Base-by-base conservation (phyloP, 1,284 basidiomycete species). In the Heterobasidion parviporum region DNA sequence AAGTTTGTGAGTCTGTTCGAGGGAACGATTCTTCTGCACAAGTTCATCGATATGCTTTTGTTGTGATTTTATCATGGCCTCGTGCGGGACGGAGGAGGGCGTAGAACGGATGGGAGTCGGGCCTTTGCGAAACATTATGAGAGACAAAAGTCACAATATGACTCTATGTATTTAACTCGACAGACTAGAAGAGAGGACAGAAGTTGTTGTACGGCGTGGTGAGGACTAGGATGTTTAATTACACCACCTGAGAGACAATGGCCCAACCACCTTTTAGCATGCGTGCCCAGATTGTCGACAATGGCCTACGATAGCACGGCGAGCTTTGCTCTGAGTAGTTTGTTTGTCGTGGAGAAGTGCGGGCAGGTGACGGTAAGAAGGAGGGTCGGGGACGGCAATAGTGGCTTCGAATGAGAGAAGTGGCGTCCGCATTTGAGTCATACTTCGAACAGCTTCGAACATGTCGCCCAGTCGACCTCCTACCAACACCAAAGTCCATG, bases 401-500 rank as follows among this genome's bases (percentile, higher is more conserved):
- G 26, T 26, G 26, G 26, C 26, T 26, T 26, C 26, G 6, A 18
- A 18, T 18, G 26, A 26, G 26, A 26, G 26, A 26, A 26, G 26
- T 26, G 26, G 26, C 26, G 26, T 26, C 26, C 4, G 26, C 26
- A 26, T 26, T 26, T 26, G 26, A 26, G 26, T 26, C 26, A 26
- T 26, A 26, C 26, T 41, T 41, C 38, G 4, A 12, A 12, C 38
- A 12, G 2, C 38, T n/a, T 41, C 38, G 12, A 12, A 10, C 38
- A 87, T 87, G 84, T 81, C 83, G 52, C 82, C 80, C 44, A 74
- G 73, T 57, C 77, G 76, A 64, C 73, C 78, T 53, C 70, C 73
- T 20, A 74, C 75, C 58, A 68, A 72, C 33, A 74, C 89, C 50
- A 81, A 79, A 64, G 68, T 89, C 61, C 79, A 79, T 55, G 87